Evolutionary conservation across 345 rosid species (phyloP), one percentile per base, ranked within the genome.

Genomic region (Aquilaria sinensis): DNA sequence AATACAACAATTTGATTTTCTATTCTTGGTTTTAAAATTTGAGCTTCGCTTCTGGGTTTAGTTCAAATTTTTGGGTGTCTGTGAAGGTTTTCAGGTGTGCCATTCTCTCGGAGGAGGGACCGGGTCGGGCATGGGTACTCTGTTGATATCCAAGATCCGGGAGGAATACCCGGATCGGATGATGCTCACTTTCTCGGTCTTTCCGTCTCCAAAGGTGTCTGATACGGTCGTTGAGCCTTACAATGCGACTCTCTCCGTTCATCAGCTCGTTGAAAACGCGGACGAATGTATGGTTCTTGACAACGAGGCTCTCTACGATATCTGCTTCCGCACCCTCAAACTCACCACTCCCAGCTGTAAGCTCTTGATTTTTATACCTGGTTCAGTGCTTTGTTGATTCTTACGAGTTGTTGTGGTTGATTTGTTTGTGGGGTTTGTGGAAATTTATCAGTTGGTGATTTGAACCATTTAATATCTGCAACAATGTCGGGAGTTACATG

Each of bases 401-500:
- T 37, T 37, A 37, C 8, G 43, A 37, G 43, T 37, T 37, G 7
- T 37, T 3, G 43, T 37, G 43, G 43, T 37, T 37, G 43, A 37
- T 37, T 8, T 37, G 2, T 37, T 37, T 37, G 2, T 37, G 7
- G 5, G 43, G 43, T 37, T 37, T 37, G 5, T 37, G 5, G 0
- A 16, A 16, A 58, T 13, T 15, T 16, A 8, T 53, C 80, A 82
- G 94, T 84, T 74, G 88, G 83, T 52, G 91, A 81, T 70, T 65
- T 83, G 64, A 88, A 81, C 64, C 94, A 82, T 51, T 69, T 87
- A 80, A 87, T 87, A 32, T 87, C 88, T 58, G 84, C 83, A 11
- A 87, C 88, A 11, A 87, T 87, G 94, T 85, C 90, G 52, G 90
- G 86, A 31, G 85, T 84, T 30, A 87, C 88, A 13, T 87, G 90